phyloP scores from a whole-genome alignment of 108 stramenopile species.

The Nitzschia sp. region DNA sequence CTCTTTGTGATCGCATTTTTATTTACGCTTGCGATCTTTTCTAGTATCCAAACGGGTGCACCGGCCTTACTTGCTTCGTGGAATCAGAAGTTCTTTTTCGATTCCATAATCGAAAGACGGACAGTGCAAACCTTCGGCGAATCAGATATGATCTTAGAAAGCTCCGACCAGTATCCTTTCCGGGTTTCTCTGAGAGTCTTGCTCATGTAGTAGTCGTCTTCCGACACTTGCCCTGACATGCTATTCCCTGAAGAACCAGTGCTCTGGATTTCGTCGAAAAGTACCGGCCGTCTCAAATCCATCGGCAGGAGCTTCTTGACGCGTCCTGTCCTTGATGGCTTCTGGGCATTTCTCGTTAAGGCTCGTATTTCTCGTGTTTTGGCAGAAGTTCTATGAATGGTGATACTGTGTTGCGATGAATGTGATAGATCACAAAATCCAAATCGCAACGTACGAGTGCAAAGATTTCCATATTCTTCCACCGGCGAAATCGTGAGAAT shows the following conservation, averaged over 20 bases:
- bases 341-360: too few species aligned
- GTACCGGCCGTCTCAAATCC: constrained; percentile 96
- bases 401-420: too few species aligned
- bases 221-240: too few species aligned
- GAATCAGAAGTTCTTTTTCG: constrained; percentile 31
- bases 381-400: too few species aligned
- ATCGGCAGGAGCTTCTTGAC: constrained; percentile 72
- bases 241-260: not conserved
- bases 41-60: constrained; percentile 46
- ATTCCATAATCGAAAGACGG: not conserved
- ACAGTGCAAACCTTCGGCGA: constrained; percentile 3
- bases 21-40: constrained; percentile 38
- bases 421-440: too few species aligned
- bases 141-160: constrained; percentile 2
- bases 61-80: constrained; percentile 57
- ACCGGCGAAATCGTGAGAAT: too few species aligned
- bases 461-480: too few species aligned
- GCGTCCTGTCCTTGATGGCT: constrained; percentile 23
- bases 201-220: too few species aligned
- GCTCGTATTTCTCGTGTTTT: too few species aligned
- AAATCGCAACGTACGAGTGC: too few species aligned
- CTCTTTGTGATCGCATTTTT: constrained; percentile 32
- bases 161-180: constrained; percentile 12
- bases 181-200: constrained; percentile 1
- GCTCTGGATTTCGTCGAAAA: constrained; percentile 50